Conservation (phyloP, 2,329 filamentous ascomycete species). For the Akanthomyces muscarius region DNA sequence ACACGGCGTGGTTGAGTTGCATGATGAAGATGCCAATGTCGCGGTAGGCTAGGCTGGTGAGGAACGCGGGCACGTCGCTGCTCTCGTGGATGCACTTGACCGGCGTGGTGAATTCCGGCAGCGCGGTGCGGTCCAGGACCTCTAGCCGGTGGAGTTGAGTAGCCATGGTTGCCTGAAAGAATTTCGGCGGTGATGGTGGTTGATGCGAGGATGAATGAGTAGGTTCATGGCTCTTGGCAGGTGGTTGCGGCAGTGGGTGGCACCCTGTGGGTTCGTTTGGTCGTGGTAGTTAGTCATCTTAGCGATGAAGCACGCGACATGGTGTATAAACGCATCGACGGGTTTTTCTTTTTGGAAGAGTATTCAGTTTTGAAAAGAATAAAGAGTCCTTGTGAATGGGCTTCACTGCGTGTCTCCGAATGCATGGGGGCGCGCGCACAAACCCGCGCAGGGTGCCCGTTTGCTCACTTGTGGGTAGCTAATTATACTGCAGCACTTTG, state of each 20-base stretch:
- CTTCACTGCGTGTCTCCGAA: not conserved
- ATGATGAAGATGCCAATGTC: slow-evolving; percentile 85
- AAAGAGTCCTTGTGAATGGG: not conserved
- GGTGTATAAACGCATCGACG: not conserved
- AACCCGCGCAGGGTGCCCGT: not conserved
- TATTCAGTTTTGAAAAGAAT: not conserved
- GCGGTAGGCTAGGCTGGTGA: slow-evolving; percentile 75
- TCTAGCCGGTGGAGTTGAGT: slow-evolving; percentile 34
- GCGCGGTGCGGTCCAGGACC: slow-evolving; percentile 43
- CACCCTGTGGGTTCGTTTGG: not conserved
- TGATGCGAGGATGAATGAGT: not conserved
- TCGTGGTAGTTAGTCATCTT: slow-evolving; percentile 8
- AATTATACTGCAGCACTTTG: not conserved
- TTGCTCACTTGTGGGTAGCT: not conserved
- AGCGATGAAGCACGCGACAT: not conserved
- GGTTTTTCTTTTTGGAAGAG: not conserved
- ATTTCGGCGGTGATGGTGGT: not conserved
- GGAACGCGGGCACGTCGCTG: slow-evolving; percentile 75
- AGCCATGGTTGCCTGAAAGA: not conserved
- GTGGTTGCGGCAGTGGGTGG: not conserved
- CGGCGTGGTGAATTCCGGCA: slow-evolving; percentile 61
- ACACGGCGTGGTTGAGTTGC: slow-evolving; percentile 84
- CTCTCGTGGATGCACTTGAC: slow-evolving; percentile 81
- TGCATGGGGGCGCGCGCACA: not conserved
- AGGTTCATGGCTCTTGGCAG: not conserved